Percentiles rank a stretch among this genome's conserved stretches.
Conservation (phyloP, 2,329 filamentous ascomycete species). For the Stagonosporopsis rhizophila region DNA sequence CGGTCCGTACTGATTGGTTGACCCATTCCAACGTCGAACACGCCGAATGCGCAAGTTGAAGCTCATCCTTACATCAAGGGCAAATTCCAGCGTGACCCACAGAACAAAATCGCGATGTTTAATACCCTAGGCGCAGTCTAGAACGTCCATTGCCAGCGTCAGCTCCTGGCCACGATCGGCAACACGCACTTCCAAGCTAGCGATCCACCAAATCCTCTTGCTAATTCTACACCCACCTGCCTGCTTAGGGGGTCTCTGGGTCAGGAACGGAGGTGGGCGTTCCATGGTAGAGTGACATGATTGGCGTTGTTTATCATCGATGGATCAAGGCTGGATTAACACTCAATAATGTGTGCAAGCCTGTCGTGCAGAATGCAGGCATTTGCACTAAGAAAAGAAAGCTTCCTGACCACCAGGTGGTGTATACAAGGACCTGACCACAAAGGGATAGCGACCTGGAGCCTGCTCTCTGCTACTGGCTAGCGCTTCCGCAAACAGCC, state of each 20-base stretch:
- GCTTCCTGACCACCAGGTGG: slow-evolving; percentile 11
- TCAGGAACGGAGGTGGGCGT: slow-evolving; percentile 8
- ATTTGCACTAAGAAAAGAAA: slow-evolving; percentile 16
- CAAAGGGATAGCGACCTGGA: slow-evolving; percentile 29
- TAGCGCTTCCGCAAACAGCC: slow-evolving; percentile 20
- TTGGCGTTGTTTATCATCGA: not conserved
- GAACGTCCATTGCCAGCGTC: slow-evolving; percentile 33
- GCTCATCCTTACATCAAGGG: slow-evolving; percentile 33
- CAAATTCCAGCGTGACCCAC: slow-evolving; percentile 34
- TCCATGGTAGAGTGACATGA: not conserved
- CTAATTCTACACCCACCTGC: slow-evolving; percentile 1
- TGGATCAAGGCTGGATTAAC: not conserved
- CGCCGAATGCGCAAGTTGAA: slow-evolving; percentile 21
- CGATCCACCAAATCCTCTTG: slow-evolving; percentile 1
- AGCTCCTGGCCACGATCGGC: slow-evolving; percentile 32
- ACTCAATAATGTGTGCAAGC: not conserved
- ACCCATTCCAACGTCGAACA: slow-evolving; percentile 22
- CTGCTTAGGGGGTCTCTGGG: slow-evolving; percentile 1
- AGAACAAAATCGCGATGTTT: slow-evolving; percentile 38
- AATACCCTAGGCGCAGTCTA: slow-evolving; percentile 41
- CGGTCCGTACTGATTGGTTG: slow-evolving; percentile 26
- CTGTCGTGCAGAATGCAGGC: not conserved
- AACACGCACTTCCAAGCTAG: slow-evolving; percentile 6
- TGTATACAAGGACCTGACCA: slow-evolving; percentile 23
- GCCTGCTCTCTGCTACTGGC: slow-evolving; percentile 11